Evolutionary conservation across 345 rosid genomes (phyloP).

Genomic region (Brassica nigra): DNA sequence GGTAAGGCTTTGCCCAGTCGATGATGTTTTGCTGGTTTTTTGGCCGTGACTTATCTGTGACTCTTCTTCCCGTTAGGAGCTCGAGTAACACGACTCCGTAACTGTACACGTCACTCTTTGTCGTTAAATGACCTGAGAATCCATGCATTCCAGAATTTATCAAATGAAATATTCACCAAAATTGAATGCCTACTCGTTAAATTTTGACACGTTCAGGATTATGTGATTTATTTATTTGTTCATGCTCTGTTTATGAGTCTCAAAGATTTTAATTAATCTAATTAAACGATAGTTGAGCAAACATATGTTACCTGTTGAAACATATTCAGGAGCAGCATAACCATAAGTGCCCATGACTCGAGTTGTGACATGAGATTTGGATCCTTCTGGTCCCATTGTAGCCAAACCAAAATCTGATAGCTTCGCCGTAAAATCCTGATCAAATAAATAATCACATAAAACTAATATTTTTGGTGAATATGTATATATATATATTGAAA

Average conservation of each 20-base stretch:
- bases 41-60: constrained; percentile 65
- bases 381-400: constrained; percentile 94
- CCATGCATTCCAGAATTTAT: neutral
- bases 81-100: constrained; percentile 84
- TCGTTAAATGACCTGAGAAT: constrained; percentile 79
- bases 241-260: too few relatives aligned
- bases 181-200: neutral
- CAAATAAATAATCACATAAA: neutral
- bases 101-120: constrained; percentile 86
- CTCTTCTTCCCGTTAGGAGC: constrained; percentile 78
- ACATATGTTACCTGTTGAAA: constrained; percentile 57
- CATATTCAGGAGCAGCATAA: constrained; percentile 94
- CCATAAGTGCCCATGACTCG: constrained; percentile 98
- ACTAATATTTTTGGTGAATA: neutral
- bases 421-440: constrained; percentile 83
- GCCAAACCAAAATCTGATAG: constrained; percentile 93
- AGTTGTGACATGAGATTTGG: constrained; percentile 85
- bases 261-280: too few relatives aligned
- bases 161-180: neutral
- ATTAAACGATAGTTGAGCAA: too few relatives aligned
- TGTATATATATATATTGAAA: too few relatives aligned
- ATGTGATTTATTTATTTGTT: neutral
- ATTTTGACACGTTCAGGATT: neutral
- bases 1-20: constrained; percentile 81
- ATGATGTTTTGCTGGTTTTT: constrained; percentile 78